These are phyloP conservation scores for Ichthyophonus hoferi DNA, from an alignment of 208 protist species.

Conservation along the genomic window DNA sequence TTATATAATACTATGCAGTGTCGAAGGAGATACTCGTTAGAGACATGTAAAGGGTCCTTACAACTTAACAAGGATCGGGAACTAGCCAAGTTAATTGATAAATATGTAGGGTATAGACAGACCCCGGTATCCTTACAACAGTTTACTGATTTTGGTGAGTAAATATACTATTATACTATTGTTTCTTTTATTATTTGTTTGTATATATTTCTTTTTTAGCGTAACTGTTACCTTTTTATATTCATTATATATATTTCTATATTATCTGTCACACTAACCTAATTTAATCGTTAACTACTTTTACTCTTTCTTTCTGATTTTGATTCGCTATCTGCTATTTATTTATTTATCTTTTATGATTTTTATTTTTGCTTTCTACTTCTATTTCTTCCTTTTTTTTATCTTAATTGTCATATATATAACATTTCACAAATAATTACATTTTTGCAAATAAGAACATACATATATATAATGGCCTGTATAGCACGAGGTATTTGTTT, in stretches of 20 bases:
- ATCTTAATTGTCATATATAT: background rate
- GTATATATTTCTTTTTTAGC: too few relatives aligned
- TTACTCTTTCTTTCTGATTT: background rate
- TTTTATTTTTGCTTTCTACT: background rate
- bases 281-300: background rate
- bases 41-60: background rate
- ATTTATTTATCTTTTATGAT: background rate
- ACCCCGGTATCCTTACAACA: conserved; percentile 28
- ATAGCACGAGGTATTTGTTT: background rate
- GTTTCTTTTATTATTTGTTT: background rate
- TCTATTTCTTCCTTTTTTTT: background rate
- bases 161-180: background rate
- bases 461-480: background rate
- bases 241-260: too few relatives aligned
- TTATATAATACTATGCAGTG: too few relatives aligned
- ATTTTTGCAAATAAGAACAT: background rate
- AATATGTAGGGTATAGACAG: conserved; percentile 27
- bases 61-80: background rate
- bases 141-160: conserved; percentile 38
- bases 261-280: background rate
- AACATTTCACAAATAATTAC: background rate
- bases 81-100: background rate
- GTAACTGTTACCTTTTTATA: too few relatives aligned
- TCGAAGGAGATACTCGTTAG: background rate
- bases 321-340: background rate